Percentiles rank a stretch among this genome's conserved stretches.
Evolutionary conservation across 805 yeast genomes (phyloP).

Genomic region (Ogataea chonburiensis): DNA sequence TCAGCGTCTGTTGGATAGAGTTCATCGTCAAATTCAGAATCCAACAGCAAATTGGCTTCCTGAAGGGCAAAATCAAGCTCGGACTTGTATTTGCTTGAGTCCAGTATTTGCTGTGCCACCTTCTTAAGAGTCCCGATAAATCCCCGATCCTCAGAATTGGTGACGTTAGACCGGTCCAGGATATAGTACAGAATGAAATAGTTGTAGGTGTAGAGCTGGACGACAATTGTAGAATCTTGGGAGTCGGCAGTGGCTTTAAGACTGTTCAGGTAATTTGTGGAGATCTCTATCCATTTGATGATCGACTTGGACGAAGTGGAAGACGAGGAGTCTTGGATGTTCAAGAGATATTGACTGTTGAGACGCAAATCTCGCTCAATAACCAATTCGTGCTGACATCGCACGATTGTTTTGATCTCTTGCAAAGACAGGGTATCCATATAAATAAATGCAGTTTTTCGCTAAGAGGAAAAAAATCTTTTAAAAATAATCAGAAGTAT

Average conservation of each 20-base stretch:
- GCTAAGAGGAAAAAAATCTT: conserved; percentile 4
- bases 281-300: conserved; percentile 26
- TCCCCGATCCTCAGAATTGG: conserved; percentile 19
- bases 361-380: conserved; percentile 10
- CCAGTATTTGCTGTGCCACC: conserved; percentile 13
- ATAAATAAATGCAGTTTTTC: conserved; percentile 1
- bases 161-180: conserved; percentile 13
- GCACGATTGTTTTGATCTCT: conserved; percentile 14
- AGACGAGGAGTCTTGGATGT: conserved; percentile 1
- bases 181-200: conserved; percentile 21
- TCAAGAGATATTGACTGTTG: conserved; percentile 1
- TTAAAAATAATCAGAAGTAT: conserved; percentile 1
- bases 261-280: conserved; percentile 23
- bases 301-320: conserved; percentile 10
- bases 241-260: conserved; percentile 17
- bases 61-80: conserved; percentile 19
- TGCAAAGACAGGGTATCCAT: conserved; percentile 14
- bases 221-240: conserved; percentile 21
- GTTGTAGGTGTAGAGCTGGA: conserved; percentile 23
- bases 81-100: conserved; percentile 11
- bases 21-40: conserved; percentile 8
- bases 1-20: conserved; percentile 16
- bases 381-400: conserved; percentile 18
- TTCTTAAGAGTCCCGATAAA: conserved; percentile 15
- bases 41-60: conserved; percentile 9